These are phyloP conservation scores for Styphnolobium japonicum DNA, from an alignment of 306 rosid genomes.

Conservation along the genomic window DNA sequence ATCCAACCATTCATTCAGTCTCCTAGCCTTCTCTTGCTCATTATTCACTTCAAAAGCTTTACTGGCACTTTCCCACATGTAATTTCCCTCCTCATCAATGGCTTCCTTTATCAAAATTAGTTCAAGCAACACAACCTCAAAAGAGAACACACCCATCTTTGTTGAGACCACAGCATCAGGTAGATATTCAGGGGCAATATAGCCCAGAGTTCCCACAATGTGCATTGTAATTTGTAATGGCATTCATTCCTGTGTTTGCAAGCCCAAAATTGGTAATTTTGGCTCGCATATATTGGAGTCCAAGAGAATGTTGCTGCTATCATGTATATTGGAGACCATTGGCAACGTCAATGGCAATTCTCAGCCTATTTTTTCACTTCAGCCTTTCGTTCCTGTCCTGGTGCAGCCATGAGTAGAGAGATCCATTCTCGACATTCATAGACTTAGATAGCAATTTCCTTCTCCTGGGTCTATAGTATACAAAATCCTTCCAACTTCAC, in stretches of 20 bases:
- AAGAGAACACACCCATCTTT: constrained; percentile 86
- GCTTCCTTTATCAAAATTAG: constrained; percentile 70
- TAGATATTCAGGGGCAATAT: constrained; percentile 86
- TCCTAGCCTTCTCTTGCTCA: constrained; percentile 50
- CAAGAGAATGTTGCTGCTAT: constrained; percentile 86
- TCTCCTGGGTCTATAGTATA: constrained; percentile 68
- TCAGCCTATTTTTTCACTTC: constrained; percentile 67
- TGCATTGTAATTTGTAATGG: constrained; percentile 98
- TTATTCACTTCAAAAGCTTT: constrained; percentile 47
- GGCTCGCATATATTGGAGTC: constrained; percentile 81
- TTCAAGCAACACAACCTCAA: constrained; percentile 85
- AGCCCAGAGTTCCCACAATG: constrained; percentile 95
- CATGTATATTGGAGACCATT: constrained; percentile 92
- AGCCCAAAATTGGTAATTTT: constrained; percentile 92
- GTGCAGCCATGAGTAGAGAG: constrained; percentile 75
- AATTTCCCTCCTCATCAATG: constrained; percentile 53
- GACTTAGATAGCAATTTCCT: constrained; percentile 70
- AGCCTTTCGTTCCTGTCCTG: constrained; percentile 38
- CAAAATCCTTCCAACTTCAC: constrained; percentile 95
- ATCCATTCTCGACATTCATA: constrained; percentile 90
- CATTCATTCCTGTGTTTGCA: constrained; percentile 85
- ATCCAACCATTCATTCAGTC: constrained; percentile 65
- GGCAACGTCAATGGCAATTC: constrained; percentile 76
- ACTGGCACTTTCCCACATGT: constrained; percentile 48
- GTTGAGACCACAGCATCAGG: constrained; percentile 83